Conservation (phyloP, 1,284 basidiomycete genomes). For the Austroboletus olivaceoglutinosus region DNA sequence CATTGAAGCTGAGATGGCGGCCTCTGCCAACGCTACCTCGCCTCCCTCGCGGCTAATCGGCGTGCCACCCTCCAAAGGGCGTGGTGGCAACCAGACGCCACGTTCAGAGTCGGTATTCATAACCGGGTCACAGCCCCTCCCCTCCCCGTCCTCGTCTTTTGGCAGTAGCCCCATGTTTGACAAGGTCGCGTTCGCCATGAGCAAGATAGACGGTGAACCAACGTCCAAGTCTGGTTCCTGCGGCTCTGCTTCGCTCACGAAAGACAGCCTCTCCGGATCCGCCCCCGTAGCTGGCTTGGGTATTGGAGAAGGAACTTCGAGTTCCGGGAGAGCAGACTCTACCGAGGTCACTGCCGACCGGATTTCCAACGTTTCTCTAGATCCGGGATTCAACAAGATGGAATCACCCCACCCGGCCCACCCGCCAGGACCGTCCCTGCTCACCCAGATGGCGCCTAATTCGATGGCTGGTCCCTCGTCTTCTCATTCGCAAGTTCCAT, state of each 20-base stretch:
- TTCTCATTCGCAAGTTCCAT: conserved; percentile 19
- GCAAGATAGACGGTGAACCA: conserved; percentile 57
- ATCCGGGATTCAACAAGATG: conserved; percentile 56
- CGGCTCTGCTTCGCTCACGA: conserved; percentile 24
- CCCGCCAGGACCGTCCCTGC: conserved; percentile 69
- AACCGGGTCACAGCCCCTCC: conserved; percentile 91
- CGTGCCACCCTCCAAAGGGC: conserved; percentile 91
- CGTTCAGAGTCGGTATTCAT: conserved; percentile 88
- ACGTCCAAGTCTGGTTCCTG: conserved; percentile 23
- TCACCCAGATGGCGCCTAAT: conserved; percentile 73
- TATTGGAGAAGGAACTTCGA: conserved; percentile 17
- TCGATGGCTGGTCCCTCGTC: conserved; percentile 21
- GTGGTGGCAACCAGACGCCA: conserved; percentile 97
- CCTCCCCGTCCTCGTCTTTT: conserved; percentile 72
- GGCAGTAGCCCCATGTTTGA: conserved; percentile 82
- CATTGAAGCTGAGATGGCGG: conserved; percentile 82
- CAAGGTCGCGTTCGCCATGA: conserved; percentile 93
- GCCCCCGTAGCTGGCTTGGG: conserved; percentile 10
- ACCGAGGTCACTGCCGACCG: conserved; percentile 55
- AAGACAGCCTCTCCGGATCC: conserved; percentile 21
- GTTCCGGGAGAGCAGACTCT: conserved; percentile 36
- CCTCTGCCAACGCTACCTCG: conserved; percentile 45
- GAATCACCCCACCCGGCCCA: conserved; percentile 38
- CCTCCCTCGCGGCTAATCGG: conserved; percentile 84
- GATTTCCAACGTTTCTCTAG: conserved; percentile 66